Base-by-base conservation (phyloP, 352 stramenopile species). In the Phytophthora pluvialis region DNA sequence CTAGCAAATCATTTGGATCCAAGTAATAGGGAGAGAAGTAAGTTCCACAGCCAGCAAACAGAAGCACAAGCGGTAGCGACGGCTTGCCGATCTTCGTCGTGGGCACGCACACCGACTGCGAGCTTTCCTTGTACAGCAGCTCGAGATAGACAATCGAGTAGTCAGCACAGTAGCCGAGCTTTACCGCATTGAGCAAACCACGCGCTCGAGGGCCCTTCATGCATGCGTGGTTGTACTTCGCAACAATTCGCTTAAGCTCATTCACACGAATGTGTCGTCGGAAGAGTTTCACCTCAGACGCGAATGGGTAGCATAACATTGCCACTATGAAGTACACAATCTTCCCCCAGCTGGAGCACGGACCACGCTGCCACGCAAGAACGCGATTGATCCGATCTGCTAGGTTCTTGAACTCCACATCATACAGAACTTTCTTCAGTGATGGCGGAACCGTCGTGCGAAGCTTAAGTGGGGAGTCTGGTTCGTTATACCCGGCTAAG, bases 141-240 rank as follows among this genome's bases (percentile, higher is more conserved):
- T 94, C 86, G 1, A 94, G 64, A 46, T 94, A 93, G 8, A 91
- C 82, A 26, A 94, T 72, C 35, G 86, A 91, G 59, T 93, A 93
- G 62, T 94, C 86, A 8, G 75, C 77, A 4, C 78, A 87, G 46
- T 93, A 94, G 21, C 86, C 86, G 4, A 94, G 64, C 40, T 93
- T 93, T 18, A 94, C 74, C 10, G 86, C 83, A 32, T 94, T 92
- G 3, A 91, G 73, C 51, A 94, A 55, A 12, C 78, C 83, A 10
- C 81, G 72, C 0, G 86, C 85, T 11, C 86, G 77, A 4, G 86
- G 79, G 0, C 86, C 86, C 18, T 91, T 90, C 84, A 94, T 93
- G 44, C 81, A 94, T 18, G 80, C 84, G 56, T 93, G 84, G 47
- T 94, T 91, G 46, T 94, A 94, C 65, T 83, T 90, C 8, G 65